A percentile compares a stretch with the other conserved stretches of the same genome.
Conservation (phyloP, 148 eudicot species). For the Oxyria digyna region DNA sequence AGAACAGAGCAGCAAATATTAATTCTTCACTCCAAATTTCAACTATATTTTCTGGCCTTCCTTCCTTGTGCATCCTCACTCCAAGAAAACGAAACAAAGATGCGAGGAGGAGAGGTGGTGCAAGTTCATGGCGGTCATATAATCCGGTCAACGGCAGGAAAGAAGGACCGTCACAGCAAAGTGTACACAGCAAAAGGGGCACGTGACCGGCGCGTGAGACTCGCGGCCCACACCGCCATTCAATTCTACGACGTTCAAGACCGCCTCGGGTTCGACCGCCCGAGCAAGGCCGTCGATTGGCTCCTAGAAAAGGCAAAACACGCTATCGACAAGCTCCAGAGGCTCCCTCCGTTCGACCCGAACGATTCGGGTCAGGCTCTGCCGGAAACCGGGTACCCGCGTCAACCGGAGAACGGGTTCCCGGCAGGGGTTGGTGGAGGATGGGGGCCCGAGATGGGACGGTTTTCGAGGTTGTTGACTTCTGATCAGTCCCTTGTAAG, state of each 20-base stretch:
- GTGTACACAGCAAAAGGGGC: slow-evolving; percentile 37
- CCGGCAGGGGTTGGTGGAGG: slow-evolving; percentile 15
- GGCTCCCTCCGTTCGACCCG: slow-evolving; percentile 34
- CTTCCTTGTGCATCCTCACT: too few species aligned
- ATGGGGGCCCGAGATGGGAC: slow-evolving; percentile 19
- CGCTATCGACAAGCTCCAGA: slow-evolving; percentile 23
- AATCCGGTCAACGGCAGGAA: slow-evolving; percentile 28
- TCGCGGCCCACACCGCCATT: slow-evolving; percentile 36
- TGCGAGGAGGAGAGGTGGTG: slow-evolving; percentile 26
- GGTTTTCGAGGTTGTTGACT: slow-evolving; percentile 22
- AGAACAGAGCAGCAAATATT: neutral
- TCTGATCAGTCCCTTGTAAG: too few species aligned
- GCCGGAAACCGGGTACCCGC: slow-evolving; percentile 13
- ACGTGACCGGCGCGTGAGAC: slow-evolving; percentile 30
- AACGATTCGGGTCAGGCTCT: slow-evolving; percentile 10
- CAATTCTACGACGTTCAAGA: slow-evolving; percentile 38
- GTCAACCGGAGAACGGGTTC: slow-evolving; percentile 11
- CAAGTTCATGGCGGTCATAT: slow-evolving; percentile 36
- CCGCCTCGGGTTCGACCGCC: slow-evolving; percentile 30
- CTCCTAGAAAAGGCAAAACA: slow-evolving; percentile 27
- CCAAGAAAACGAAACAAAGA: too few species aligned
- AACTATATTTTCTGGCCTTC: too few species aligned
- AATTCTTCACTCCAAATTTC: too few species aligned
- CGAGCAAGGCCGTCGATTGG: slow-evolving; percentile 41
- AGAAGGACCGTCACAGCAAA: slow-evolving; percentile 37